These are phyloP conservation scores for Calonectria naviculata DNA, from an alignment of 2,329 filamentous ascomycete species.

Conservation along the genomic window DNA sequence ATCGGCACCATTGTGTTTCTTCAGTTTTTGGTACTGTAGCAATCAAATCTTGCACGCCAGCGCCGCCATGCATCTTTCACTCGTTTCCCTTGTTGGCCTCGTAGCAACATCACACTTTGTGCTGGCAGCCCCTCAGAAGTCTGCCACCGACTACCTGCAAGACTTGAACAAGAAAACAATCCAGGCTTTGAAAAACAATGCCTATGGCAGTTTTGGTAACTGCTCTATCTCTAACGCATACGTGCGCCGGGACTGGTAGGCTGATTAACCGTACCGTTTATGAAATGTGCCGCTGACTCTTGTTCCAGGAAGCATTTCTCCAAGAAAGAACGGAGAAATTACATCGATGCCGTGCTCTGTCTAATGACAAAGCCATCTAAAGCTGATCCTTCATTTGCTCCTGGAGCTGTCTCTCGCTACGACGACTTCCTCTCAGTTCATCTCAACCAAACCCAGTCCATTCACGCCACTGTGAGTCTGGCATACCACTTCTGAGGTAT, in stretches of 20 bases:
- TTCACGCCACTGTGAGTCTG: conserved; percentile 49
- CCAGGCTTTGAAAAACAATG: not conserved
- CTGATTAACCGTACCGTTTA: not conserved
- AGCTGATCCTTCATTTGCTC: conserved; percentile 43
- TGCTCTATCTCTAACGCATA: not conserved
- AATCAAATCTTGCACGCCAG: not conserved
- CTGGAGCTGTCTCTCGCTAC: conserved; percentile 54
- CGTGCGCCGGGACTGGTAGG: conserved; percentile 10
- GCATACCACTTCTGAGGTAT: not conserved
- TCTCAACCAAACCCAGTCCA: conserved; percentile 55
- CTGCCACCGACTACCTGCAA: not conserved
- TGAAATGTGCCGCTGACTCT: not conserved
- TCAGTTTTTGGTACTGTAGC: not conserved
- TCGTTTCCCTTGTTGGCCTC: not conserved
- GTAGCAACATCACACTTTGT: not conserved
- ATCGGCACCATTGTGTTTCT: not conserved
- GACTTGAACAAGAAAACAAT: not conserved
- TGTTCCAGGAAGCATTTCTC: not conserved
- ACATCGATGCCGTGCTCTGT: conserved; percentile 56
- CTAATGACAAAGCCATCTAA: conserved; percentile 48
- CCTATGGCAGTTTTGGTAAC: not conserved
- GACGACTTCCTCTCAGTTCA: conserved; percentile 62
- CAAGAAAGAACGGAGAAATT: conserved; percentile 34
- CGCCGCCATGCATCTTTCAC: not conserved
- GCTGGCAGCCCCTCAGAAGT: not conserved